phyloP scores from a whole-genome alignment of 2,329 filamentous ascomycete genomes.

The Neocucurbitaria cava region DNA sequence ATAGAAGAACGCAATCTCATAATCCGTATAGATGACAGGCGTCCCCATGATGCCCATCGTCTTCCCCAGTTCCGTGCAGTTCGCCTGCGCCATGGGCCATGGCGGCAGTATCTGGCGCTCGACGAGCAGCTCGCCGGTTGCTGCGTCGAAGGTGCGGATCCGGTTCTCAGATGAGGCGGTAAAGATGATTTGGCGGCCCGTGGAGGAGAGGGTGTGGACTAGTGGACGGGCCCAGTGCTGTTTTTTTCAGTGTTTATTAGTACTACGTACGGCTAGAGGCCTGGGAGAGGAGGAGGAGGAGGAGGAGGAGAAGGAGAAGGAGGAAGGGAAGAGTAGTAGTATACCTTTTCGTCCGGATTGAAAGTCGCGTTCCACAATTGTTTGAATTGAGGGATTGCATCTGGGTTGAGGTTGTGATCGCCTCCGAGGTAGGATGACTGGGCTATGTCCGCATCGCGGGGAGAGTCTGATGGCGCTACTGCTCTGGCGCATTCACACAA shows the following conservation, averaged over 20 bases:
- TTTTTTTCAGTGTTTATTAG: neutral
- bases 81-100: constrained; percentile 20
- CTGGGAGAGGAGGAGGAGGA: too few relatives aligned
- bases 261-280: too few relatives aligned
- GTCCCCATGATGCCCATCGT: constrained; percentile 32
- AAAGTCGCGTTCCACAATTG: constrained; percentile 47
- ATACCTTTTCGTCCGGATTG: constrained; percentile 41
- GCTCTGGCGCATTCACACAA: neutral
- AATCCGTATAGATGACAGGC: constrained; percentile 23
- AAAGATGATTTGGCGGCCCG: constrained; percentile 24
- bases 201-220: constrained; percentile 50
- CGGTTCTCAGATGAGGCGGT: constrained; percentile 26
- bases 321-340: neutral
- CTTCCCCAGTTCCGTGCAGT: constrained; percentile 16
- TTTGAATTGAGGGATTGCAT: constrained; percentile 47
- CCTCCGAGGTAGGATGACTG: constrained; percentile 29
- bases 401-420: constrained; percentile 54
- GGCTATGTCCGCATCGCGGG: constrained; percentile 20
- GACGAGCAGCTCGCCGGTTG: constrained; percentile 19
- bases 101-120: constrained; percentile 20
- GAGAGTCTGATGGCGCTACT: constrained; percentile 20
- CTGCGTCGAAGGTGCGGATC: constrained; percentile 26
- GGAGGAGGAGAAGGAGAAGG: neutral
- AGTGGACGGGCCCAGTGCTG: constrained; percentile 59
- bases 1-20: constrained; percentile 39